Conservation (phyloP, 2,329 filamentous ascomycete genomes). For the Didymella segeticola region DNA sequence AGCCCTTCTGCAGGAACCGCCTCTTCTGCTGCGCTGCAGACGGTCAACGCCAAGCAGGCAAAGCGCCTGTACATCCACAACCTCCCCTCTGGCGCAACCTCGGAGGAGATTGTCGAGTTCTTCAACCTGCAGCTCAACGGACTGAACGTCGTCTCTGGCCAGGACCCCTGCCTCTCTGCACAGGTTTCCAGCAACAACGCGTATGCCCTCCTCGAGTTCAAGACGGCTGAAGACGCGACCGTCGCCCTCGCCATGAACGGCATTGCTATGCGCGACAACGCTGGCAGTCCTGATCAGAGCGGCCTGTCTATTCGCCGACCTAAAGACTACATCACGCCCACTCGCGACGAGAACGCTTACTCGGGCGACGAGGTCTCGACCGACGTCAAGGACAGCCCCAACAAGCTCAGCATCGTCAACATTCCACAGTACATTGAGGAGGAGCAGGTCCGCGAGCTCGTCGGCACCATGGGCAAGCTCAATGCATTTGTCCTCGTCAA, state of each 20-base stretch:
- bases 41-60: conserved; percentile 89
- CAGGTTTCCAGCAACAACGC: conserved; percentile 79
- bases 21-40: conserved; percentile 82
- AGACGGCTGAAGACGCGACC: conserved; percentile 84
- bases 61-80: conserved; percentile 92
- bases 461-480: conserved; percentile 89
- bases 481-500: conserved; percentile 92
- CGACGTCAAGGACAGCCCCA: conserved; percentile 86
- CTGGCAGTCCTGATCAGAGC: conserved; percentile 55
- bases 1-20: conserved; percentile 78
- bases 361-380: conserved; percentile 79
- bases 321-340: conserved; percentile 96
- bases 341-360: conserved; percentile 66
- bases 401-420: conserved; percentile 93
- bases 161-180: conserved; percentile 83
- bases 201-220: conserved; percentile 92
- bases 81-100: conserved; percentile 73
- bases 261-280: conserved; percentile 77
- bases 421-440: conserved; percentile 88
- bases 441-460: conserved; percentile 87
- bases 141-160: conserved; percentile 85
- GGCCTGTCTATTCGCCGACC: conserved; percentile 83
- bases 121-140: conserved; percentile 98
- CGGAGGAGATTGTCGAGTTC: conserved; percentile 79
- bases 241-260: conserved; percentile 90